These are phyloP conservation scores for Balansia obtecta DNA, from an alignment of 2,329 filamentous ascomycete species.

Conservation along the genomic window DNA sequence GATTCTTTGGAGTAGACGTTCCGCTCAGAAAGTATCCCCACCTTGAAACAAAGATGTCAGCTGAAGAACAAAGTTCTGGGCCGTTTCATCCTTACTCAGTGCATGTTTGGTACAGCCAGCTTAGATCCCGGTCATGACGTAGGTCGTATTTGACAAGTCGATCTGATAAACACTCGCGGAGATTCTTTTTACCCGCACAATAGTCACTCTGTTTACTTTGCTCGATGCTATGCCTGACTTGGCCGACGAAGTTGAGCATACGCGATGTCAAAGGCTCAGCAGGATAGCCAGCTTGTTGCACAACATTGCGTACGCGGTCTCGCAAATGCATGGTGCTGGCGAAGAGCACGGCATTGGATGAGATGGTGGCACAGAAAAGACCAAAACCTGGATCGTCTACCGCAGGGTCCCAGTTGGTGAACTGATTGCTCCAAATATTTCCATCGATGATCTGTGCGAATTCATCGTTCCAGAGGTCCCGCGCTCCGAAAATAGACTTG, in stretches of 20 bases:
- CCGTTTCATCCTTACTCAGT: conserved; percentile 29
- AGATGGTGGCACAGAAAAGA: conserved; percentile 35
- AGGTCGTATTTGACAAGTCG: conserved; percentile 9
- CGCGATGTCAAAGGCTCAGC: conserved; percentile 25
- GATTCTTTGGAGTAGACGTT: conserved; percentile 48
- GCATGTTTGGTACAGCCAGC: conserved; percentile 43
- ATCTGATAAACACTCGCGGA: conserved; percentile 20
- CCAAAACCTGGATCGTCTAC: conserved; percentile 29
- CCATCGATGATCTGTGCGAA: conserved; percentile 26
- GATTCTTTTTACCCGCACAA: conserved; percentile 14
- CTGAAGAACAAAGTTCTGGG: not conserved
- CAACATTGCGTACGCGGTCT: conserved; percentile 24
- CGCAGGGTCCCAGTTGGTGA: conserved; percentile 41
- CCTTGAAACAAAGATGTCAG: conserved; percentile 25
- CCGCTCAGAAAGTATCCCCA: conserved; percentile 75
- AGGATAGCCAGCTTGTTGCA: conserved; percentile 28
- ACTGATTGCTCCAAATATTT: too few species aligned
- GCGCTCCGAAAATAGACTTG: conserved; percentile 33
- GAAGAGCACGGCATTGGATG: conserved; percentile 28
- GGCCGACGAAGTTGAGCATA: conserved; percentile 41
- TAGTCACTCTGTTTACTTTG: conserved; percentile 8
- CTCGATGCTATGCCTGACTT: conserved; percentile 21
- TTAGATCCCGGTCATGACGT: too few species aligned
- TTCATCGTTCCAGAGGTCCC: conserved; percentile 31
- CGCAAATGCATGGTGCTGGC: conserved; percentile 24